Percentiles rank a stretch among this genome's conserved stretches.
Conservation (phyloP, 768 basidiomycete species). For the Boletus barrowsii region DNA sequence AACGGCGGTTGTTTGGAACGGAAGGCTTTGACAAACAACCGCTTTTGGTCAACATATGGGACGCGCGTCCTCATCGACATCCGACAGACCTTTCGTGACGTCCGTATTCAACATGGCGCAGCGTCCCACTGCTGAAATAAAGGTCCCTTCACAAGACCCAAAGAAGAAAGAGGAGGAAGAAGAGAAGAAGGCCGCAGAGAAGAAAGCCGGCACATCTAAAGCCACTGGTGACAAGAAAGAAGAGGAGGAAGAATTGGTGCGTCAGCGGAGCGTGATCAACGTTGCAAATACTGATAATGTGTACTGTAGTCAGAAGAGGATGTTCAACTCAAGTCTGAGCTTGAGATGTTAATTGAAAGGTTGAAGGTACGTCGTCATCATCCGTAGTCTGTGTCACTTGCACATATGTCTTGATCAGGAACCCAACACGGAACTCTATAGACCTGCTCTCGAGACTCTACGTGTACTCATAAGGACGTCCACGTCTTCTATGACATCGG, state of each 20-base stretch:
- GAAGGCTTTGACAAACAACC: slow-evolving; percentile 32
- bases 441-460: slow-evolving; percentile 89
- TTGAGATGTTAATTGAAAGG: slow-evolving; percentile 96
- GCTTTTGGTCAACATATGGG: slow-evolving; percentile 22
- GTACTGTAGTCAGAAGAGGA: slow-evolving; percentile 86
- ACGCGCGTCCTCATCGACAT: slow-evolving; percentile 30
- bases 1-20: slow-evolving; percentile 30
- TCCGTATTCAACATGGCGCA: slow-evolving; percentile 47
- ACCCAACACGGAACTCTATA: slow-evolving; percentile 78
- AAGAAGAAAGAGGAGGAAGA: slow-evolving; percentile 59
- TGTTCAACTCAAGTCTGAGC: slow-evolving; percentile 84
- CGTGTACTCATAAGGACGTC: slow-evolving; percentile 93
- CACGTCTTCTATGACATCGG: slow-evolving; percentile 98
- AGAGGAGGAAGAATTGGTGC: slow-evolving; percentile 73
- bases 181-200: slow-evolving; percentile 41
- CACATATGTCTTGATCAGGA: slow-evolving; percentile 54
- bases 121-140: slow-evolving; percentile 54
- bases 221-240: slow-evolving; percentile 50
- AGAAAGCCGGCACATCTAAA: slow-evolving; percentile 57
- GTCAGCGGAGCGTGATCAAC: slow-evolving; percentile 32
- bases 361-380: slow-evolving; percentile 61
- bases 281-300: slow-evolving; percentile 5
- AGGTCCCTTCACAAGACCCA: slow-evolving; percentile 71
- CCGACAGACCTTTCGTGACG: slow-evolving; percentile 3
- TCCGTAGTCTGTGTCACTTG: slow-evolving; percentile 1